These are phyloP conservation scores for Westerdykella ornata DNA, from an alignment of 2,329 filamentous ascomycete genomes.

Conservation along the genomic window DNA sequence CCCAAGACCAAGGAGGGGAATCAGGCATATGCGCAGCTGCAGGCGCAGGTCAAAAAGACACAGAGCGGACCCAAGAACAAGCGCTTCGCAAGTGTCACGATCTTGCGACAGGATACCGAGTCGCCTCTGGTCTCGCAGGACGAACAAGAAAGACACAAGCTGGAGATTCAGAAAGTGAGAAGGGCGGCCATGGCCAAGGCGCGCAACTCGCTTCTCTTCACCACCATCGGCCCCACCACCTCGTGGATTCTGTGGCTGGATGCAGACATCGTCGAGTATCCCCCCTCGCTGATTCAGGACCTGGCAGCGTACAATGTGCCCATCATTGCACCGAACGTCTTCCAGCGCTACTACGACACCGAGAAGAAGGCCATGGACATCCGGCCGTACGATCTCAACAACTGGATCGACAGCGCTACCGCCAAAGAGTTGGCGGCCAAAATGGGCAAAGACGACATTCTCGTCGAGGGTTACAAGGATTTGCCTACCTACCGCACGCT, in stretches of 20 bases:
- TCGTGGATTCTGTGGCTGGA: slow-evolving; percentile 98
- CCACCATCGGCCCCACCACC: slow-evolving; percentile 80
- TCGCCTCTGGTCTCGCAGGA: slow-evolving; percentile 71
- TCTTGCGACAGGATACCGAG: slow-evolving; percentile 91
- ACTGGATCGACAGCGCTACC: slow-evolving; percentile 83
- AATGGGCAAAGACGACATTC: slow-evolving; percentile 86
- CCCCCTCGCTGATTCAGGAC: slow-evolving; percentile 79
- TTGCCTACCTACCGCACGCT: slow-evolving; percentile 86
- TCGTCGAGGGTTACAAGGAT: slow-evolving; percentile 88
- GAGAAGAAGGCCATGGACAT: slow-evolving; percentile 67
- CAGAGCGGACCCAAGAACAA: slow-evolving; percentile 74
- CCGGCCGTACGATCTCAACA: slow-evolving; percentile 93
- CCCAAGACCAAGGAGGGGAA: slow-evolving; percentile 92
- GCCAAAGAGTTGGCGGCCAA: slow-evolving; percentile 67
- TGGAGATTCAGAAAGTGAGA: slow-evolving; percentile 79
- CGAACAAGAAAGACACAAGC: slow-evolving; percentile 84
- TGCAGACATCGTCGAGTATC: slow-evolving; percentile 84
- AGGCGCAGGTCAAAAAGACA: slow-evolving; percentile 77
- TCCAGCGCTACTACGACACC: slow-evolving; percentile 66
- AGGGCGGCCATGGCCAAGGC: slow-evolving; percentile 88
- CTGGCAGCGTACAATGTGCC: slow-evolving; percentile 79
- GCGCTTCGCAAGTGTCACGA: slow-evolving; percentile 88
- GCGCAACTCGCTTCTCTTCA: slow-evolving; percentile 90
- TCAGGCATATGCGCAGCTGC: slow-evolving; percentile 71
- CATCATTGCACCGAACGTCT: slow-evolving; percentile 94